Conservation (phyloP, 1,139 yeast species). For the Hansenula lynferdii region DNA sequence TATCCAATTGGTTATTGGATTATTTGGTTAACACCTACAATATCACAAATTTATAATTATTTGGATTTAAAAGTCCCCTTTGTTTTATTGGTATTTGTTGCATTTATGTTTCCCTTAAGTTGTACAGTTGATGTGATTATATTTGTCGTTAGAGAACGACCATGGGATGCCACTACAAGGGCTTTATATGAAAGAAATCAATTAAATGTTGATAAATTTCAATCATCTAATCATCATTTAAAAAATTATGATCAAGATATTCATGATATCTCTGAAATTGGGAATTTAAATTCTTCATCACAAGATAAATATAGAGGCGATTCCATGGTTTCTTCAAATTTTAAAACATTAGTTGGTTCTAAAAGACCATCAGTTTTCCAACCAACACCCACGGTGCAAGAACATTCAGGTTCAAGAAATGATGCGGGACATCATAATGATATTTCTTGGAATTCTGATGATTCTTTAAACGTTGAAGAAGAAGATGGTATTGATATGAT, state of each 20-base stretch:
- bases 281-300: too few species aligned
- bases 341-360: constrained; percentile 1
- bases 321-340: not conserved
- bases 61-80: constrained; percentile 3
- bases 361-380: constrained; percentile 3
- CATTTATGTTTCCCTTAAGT: constrained; percentile 14
- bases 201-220: not conserved
- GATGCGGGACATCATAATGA: not conserved
- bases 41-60: constrained; percentile 11
- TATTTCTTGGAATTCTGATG: not conserved
- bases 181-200: not conserved
- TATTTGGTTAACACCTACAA: constrained; percentile 15
- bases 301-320: not conserved
- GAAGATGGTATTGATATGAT: constrained; percentile 1
- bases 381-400: not conserved
- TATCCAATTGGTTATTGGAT: constrained; percentile 19
- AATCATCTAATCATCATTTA: not conserved
- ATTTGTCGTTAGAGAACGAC: constrained; percentile 18
- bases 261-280: not conserved
- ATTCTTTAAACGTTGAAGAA: not conserved
- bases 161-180: constrained; percentile 16
- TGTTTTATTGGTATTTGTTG: constrained; percentile 8
- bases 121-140: constrained; percentile 16
- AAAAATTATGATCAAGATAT: too few species aligned
- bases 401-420: not conserved